These are phyloP conservation scores for Scytalidium lignicola DNA, from an alignment of 2,329 filamentous ascomycete species.

Conservation along the genomic window DNA sequence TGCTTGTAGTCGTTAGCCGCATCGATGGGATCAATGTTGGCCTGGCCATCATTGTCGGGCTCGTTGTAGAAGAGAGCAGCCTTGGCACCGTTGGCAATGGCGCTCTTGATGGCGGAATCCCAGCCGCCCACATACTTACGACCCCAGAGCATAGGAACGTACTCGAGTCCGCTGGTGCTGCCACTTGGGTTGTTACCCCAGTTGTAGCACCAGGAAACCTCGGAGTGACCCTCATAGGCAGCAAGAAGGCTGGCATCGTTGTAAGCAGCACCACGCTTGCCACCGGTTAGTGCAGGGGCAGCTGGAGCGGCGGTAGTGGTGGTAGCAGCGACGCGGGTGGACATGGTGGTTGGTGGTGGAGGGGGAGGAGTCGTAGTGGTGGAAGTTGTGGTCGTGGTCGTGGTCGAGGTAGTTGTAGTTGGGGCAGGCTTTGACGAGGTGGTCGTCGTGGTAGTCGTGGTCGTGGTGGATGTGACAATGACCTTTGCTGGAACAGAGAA, in stretches of 20 bases:
- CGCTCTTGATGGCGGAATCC: conserved; percentile 42
- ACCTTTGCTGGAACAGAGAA: not conserved
- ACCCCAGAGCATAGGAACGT: conserved; percentile 65
- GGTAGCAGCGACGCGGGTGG: conserved; percentile 5
- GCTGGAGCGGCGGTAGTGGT: conserved; percentile 3
- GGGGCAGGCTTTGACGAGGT: not conserved
- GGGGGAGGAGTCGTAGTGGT: not conserved
- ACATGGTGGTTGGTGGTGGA: not conserved
- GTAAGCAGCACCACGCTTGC: conserved; percentile 65
- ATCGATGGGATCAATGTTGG: conserved; percentile 36
- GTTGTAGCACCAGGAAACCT: conserved; percentile 62
- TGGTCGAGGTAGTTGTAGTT: not conserved
- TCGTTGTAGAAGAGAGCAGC: conserved; percentile 68
- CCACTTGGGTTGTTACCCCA: conserved; percentile 49
- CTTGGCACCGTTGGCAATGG: conserved; percentile 37
- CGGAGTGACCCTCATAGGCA: conserved; percentile 37
- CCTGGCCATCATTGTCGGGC: conserved; percentile 56
- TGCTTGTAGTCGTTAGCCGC: conserved; percentile 33
- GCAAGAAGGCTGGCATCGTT: conserved; percentile 52
- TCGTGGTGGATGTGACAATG: not conserved
- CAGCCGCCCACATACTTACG: conserved; percentile 43
- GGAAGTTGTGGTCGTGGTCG: not conserved
- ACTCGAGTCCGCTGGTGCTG: conserved; percentile 42
- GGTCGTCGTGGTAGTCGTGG: not conserved
- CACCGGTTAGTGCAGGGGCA: conserved; percentile 12